Evolutionary conservation across 257 asterid species (phyloP).

Genomic region (Przewalskia tangutica): DNA sequence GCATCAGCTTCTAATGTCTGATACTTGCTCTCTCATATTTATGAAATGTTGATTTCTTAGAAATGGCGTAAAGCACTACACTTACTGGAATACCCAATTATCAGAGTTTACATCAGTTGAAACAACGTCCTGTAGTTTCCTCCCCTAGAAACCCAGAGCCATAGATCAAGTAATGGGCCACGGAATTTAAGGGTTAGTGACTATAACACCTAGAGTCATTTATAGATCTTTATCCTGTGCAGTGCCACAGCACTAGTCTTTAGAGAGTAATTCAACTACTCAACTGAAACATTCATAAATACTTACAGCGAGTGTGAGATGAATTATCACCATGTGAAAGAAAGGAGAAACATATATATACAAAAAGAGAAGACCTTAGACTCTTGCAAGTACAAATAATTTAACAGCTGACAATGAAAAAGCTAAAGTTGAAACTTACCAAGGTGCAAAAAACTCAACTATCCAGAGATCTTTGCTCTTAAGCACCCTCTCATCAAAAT

Average conservation of each 20-base stretch:
- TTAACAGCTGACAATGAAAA: not conserved
- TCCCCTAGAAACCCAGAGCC: not conserved
- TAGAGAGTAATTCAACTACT: not conserved
- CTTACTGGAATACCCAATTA: not conserved
- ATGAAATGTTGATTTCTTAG: not conserved
- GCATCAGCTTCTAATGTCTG: not conserved
- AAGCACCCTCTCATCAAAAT: slow-evolving; percentile 78
- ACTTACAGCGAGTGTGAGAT: not conserved
- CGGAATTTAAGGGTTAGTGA: not conserved
- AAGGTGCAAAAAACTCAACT: slow-evolving; percentile 96
- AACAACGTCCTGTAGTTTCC: not conserved
- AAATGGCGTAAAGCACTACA: not conserved
- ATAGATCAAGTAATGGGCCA: not conserved
- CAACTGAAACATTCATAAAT: not conserved
- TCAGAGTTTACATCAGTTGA: not conserved
- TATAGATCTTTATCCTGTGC: not conserved
- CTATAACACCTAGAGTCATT: not conserved
- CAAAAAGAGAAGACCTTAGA: not conserved
- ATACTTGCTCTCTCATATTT: not conserved
- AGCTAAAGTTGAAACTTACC: slow-evolving; percentile 38
- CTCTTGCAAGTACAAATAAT: not conserved
- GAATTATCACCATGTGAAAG: not conserved
- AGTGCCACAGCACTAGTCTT: not conserved
- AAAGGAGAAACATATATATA: not conserved
- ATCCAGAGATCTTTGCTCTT: slow-evolving; percentile 95